Evolutionary conservation across 441 rosid species (phyloP), one percentile per base, ranked within the genome.

Genomic region (Geranium incanum): DNA sequence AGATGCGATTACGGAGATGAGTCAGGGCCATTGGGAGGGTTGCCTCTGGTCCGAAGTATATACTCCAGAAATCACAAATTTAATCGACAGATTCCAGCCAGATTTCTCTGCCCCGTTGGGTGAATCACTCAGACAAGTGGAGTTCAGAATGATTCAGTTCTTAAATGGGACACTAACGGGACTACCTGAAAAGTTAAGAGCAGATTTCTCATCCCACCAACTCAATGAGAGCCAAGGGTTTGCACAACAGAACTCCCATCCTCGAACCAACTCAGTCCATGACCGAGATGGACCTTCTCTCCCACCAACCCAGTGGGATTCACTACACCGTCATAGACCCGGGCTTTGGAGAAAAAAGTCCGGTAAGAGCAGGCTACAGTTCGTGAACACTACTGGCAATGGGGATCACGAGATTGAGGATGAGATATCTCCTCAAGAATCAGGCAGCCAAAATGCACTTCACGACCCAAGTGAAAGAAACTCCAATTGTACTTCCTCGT

Each of bases 351-450:
- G 87, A 79, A 93, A 93, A 82, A 93, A 87, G 73, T 93, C 94
- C n/a, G 94, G 92, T 38, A 93, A 91, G 83, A 93, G 97, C 80
- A 86, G 97, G 81, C 87, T 93, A 45, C 98, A 91, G 68, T 82
- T 78, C 37, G 88, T 93, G 78, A 88, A 89, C 15, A 83, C 83
- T 38, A 85, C 82, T 3, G 88, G 85, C 60, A 48, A 11, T 11
- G 57, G 57, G 18, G 86, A 85, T 80, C 96, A 87, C 16, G 96
- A 88, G 67, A 81, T 81, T 28, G 96, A 93, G 23, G 89, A 85
- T 74, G 96, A 84, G 78, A 82, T 82, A 59, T 89, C 90, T 59
- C 88, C 87, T 55, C 77, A 79, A 67, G 94, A 83, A 69, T 76
- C 79, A 68, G 81, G 70, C 74, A 84, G 71, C 76, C 90, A 80